These are phyloP conservation scores for Amanita pallidorosea DNA, from an alignment of 768 basidiomycete species.

Conservation along the genomic window DNA sequence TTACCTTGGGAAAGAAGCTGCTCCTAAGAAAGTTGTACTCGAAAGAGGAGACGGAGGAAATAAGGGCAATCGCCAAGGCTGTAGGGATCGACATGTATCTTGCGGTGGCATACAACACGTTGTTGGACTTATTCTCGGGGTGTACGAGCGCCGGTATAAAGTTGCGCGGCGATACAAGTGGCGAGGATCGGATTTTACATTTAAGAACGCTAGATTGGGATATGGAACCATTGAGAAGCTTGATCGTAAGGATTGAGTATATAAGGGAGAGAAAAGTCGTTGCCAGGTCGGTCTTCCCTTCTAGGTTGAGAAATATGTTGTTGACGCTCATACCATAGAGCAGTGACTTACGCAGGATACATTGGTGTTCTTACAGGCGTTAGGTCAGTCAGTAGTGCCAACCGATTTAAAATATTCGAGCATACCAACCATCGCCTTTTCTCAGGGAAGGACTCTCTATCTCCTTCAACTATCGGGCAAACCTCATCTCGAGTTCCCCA, in stretches of 20 bases:
- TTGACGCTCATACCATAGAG: constrained; percentile 10
- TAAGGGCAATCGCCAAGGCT: constrained; percentile 19
- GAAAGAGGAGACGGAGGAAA: constrained; percentile 23
- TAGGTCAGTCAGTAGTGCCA: constrained; percentile 14
- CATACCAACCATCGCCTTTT: neutral
- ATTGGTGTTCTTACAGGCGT: constrained; percentile 27
- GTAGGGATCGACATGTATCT: constrained; percentile 20
- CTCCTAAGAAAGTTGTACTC: constrained; percentile 20
- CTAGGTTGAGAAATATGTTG: neutral
- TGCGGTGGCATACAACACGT: constrained; percentile 28
- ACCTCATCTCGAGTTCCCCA: constrained; percentile 15
- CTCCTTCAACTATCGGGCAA: constrained; percentile 24
- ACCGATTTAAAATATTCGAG: neutral
- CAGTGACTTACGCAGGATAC: constrained; percentile 29
- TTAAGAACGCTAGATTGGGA: constrained; percentile 28
- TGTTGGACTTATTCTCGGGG: constrained; percentile 26
- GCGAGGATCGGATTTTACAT: constrained; percentile 18
- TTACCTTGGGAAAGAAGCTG: constrained; percentile 10
- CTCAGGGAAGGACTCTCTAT: constrained; percentile 22
- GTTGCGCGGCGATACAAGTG: constrained; percentile 12
- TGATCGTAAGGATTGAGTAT: constrained; percentile 25
- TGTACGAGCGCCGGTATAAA: constrained; percentile 26
- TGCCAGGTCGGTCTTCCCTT: constrained; percentile 17
- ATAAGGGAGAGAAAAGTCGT: constrained; percentile 19
- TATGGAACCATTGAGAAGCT: constrained; percentile 23